Base-by-base conservation (phyloP, 2,329 filamentous ascomycete genomes). In the Lasiodiplodia sp. region DNA sequence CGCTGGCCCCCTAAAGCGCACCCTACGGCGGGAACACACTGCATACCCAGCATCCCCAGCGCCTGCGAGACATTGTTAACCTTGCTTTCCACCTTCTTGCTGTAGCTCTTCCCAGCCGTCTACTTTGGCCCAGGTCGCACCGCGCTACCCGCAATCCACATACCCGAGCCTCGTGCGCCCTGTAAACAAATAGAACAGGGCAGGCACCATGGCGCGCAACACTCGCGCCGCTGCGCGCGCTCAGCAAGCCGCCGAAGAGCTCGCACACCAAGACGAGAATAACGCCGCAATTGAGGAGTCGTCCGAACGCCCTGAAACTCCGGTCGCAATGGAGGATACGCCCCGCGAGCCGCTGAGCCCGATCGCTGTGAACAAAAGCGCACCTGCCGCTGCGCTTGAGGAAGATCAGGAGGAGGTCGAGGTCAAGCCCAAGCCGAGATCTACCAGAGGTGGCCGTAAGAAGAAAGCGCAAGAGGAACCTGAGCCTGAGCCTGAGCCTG, bases 191-290 rank as follows among this genome's bases (percentile, higher is more conserved):
- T 49, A 63, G 44, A 63, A 11, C 18, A 28, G 25, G 34, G 10
- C 10, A n/a, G n/a, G 10, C 23, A 67, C 53, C 2, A 68, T 68
- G 67, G 51, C 67, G 52, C 67, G 67, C 67, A 68, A 40, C 49
- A 68, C 67, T 37, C 67, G 67, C 67, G 67, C 67, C 58, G 67
- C 67, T 34, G 58, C 58, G 49, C 57, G 67, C 52, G 67, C 67
- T 14, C 67, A 68, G 40, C 56, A 68, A 40, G 56, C 66, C 23
- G 56, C 66, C 57, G 66, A 62, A 21, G 66, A 63, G 44, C 23
- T 23, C 21, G 14, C 47, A 37, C 40, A 53, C 51, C 31, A 34
- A 34, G 66, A 68, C 23, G 47, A 44, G 21, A 28, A 25, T 23
- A 16, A 47, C 66, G 18, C 25, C n/a, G 65, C 38, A 14, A 6